These are phyloP conservation scores for Xylariaceae sp. DNA, from an alignment of 2,329 filamentous ascomycete genomes.

Conservation along the genomic window DNA sequence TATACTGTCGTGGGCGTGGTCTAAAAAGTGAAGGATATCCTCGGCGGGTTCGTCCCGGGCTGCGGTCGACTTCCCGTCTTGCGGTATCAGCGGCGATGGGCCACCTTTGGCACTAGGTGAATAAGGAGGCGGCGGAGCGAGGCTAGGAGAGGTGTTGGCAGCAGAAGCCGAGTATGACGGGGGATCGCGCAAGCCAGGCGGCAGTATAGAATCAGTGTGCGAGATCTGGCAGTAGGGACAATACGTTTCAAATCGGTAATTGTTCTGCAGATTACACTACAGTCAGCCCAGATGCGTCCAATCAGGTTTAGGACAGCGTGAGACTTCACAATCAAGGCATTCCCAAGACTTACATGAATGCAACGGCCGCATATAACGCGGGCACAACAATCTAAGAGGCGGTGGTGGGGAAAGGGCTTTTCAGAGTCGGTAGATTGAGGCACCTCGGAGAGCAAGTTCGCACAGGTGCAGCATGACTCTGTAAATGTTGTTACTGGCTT, in stretches of 20 bases:
- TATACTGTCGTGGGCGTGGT: conserved; percentile 65
- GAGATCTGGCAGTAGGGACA: conserved; percentile 77
- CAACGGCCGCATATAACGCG: conserved; percentile 70
- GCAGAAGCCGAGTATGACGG: conserved; percentile 55
- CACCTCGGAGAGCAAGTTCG: conserved; percentile 54
- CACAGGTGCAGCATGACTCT: conserved; percentile 67
- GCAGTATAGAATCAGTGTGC: conserved; percentile 45
- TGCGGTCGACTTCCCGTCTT: conserved; percentile 29
- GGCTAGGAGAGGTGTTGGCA: conserved; percentile 26
- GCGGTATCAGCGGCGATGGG: neutral
- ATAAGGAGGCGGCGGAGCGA: conserved; percentile 40
- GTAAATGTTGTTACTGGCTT: conserved; percentile 12
- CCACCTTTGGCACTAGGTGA: conserved; percentile 24
- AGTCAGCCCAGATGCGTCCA: neutral
- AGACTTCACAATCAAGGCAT: neutral
- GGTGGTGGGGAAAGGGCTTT: conserved; percentile 57
- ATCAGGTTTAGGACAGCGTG: neutral
- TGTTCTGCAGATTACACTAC: conserved; percentile 41
- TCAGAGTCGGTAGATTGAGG: conserved; percentile 52
- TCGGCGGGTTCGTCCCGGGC: conserved; percentile 37
- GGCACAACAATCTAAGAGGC: conserved; percentile 64
- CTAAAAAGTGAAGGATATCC: conserved; percentile 71
- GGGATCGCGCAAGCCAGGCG: conserved; percentile 64
- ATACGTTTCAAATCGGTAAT: conserved; percentile 62
- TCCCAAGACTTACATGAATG: conserved; percentile 49